A percentile compares a stretch with the other conserved stretches of the same genome.
Conservation (phyloP, 2,329 filamentous ascomycete genomes). For the Elsinoe arachidis region DNA sequence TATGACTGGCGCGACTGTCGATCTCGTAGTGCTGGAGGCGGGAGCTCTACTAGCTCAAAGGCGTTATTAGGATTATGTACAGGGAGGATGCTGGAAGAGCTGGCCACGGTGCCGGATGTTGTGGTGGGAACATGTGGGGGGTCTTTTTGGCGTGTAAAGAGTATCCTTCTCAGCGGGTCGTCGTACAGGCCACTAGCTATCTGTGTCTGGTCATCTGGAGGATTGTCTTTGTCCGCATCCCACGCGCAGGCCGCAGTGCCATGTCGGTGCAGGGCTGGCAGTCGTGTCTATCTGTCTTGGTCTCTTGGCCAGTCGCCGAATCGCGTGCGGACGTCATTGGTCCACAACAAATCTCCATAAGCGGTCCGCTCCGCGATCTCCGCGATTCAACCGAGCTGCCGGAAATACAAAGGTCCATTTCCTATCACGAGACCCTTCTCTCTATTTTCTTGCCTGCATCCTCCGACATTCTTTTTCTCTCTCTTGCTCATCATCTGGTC, state of each 20-base stretch:
- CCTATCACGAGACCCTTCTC: neutral
- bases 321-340: constrained; percentile 9
- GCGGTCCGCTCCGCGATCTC: constrained; percentile 2
- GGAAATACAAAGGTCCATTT: neutral
- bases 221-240: neutral
- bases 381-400: neutral
- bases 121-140: neutral
- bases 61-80: constrained; percentile 12
- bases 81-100: constrained; percentile 2
- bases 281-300: neutral
- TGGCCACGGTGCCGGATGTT: constrained; percentile 10
- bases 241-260: constrained; percentile 1
- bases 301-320: constrained; percentile 10
- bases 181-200: neutral
- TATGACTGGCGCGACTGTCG: neutral
- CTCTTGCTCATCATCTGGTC: too few relatives aligned
- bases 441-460: too few relatives aligned
- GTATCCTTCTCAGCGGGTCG: neutral
- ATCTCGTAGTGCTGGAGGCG: constrained; percentile 18
- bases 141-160: neutral
- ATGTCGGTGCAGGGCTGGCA: neutral
- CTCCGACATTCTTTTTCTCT: too few relatives aligned
- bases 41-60: constrained; percentile 23
- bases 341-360: neutral
- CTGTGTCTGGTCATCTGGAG: neutral